These are phyloP conservation scores for Euphrasia arctica DNA, from an alignment of 305 asterid species.

Conservation along the genomic window DNA sequence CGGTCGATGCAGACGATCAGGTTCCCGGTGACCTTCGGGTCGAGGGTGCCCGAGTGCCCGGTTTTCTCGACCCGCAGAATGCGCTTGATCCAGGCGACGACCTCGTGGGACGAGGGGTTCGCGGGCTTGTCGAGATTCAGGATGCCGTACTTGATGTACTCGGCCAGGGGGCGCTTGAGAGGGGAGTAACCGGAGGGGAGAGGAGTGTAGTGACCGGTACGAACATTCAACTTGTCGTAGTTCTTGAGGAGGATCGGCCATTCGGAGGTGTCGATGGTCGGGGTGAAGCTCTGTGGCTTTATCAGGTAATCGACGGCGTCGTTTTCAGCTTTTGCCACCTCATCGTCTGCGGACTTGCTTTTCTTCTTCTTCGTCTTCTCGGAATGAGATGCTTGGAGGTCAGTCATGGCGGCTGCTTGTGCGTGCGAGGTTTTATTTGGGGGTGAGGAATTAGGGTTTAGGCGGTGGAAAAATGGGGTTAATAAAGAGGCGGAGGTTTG, in stretches of 20 bases:
- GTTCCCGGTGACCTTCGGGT: slow-evolving; percentile 96
- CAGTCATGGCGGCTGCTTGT: slow-evolving; percentile 57
- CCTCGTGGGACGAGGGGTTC: slow-evolving; percentile 93
- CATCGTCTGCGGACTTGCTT: slow-evolving; percentile 44
- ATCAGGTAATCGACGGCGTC: slow-evolving; percentile 57
- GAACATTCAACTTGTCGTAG: slow-evolving; percentile 80
- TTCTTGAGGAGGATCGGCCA: slow-evolving; percentile 96
- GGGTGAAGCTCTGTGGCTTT: slow-evolving; percentile 87
- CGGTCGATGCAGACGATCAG: slow-evolving; percentile 91
- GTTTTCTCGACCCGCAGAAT: slow-evolving; percentile 88
- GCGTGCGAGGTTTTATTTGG: slow-evolving; percentile 7
- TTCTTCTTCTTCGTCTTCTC: slow-evolving; percentile 77
- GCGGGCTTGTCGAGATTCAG: slow-evolving; percentile 89
- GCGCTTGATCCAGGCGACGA: slow-evolving; percentile 98
- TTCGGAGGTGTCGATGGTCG: slow-evolving; percentile 74
- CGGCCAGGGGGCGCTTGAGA: slow-evolving; percentile 67
- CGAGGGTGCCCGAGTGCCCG: slow-evolving; percentile 93
- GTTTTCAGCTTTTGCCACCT: slow-evolving; percentile 14
- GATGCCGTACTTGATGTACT: slow-evolving; percentile 85
- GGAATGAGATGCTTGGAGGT: slow-evolving; percentile 50
- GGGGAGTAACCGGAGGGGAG: slow-evolving; percentile 89
- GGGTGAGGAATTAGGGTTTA: slow-evolving; percentile 1
- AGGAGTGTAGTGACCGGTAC: slow-evolving; percentile 98
- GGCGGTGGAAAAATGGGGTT: slow-evolving; percentile 26
- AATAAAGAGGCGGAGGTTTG: slow-evolving; percentile 26